Conservation (phyloP, 2,329 filamentous ascomycete genomes). For the Davidsoniella virescens region DNA sequence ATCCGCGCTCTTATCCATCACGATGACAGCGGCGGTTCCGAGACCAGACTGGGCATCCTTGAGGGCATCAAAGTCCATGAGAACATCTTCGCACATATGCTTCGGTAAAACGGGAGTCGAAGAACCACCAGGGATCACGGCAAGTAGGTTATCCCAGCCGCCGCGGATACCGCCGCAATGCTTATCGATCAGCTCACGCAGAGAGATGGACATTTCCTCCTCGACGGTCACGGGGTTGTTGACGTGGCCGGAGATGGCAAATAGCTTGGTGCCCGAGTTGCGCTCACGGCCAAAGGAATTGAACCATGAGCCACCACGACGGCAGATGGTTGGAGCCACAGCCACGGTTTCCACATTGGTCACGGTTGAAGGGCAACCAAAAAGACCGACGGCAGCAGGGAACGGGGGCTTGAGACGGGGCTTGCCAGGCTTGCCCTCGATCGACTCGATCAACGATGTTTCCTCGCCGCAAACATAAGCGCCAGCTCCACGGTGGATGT, state of each 20-base stretch:
- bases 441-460: constrained; percentile 91
- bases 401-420: constrained; percentile 97
- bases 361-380: constrained; percentile 94
- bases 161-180: constrained; percentile 94
- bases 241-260: constrained; percentile 95
- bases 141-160: constrained; percentile 94
- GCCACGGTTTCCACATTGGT: constrained; percentile 96
- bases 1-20: constrained; percentile 97
- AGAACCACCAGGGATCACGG: constrained; percentile 88
- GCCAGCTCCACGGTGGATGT: constrained; percentile 87
- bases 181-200: constrained; percentile 91
- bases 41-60: constrained; percentile 97
- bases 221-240: constrained; percentile 98
- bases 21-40: constrained; percentile 91
- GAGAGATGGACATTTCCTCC: constrained; percentile 97
- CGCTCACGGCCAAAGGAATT: constrained; percentile 85
- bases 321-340: constrained; percentile 87
- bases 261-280: constrained; percentile 94
- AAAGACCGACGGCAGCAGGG: constrained; percentile 90
- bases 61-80: constrained; percentile 98
- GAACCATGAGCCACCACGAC: constrained; percentile 87
- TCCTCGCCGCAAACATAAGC: constrained; percentile 98
- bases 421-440: constrained; percentile 98
- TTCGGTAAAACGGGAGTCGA: constrained; percentile 93
- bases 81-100: constrained; percentile 74